Evolutionary conservation across 805 yeast genomes (phyloP).

Genomic region (Wickerhamiella bombiphila): DNA sequence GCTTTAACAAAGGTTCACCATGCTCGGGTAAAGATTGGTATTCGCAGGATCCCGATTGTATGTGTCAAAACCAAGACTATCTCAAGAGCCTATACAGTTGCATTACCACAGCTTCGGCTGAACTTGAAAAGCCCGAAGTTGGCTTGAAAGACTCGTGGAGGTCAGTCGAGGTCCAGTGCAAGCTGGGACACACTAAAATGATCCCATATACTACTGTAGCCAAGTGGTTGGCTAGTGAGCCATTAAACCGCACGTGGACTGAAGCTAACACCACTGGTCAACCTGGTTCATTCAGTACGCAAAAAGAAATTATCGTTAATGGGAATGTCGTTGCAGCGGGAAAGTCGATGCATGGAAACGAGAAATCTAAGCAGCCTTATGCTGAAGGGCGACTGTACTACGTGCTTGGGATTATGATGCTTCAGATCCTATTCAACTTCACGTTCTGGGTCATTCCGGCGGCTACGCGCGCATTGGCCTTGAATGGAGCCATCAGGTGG

Average conservation of each 20-base stretch:
- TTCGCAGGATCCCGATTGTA: not conserved
- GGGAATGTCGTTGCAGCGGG: not conserved
- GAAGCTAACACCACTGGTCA: too few species aligned
- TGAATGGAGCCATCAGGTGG: constrained; percentile 3
- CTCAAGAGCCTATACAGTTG: not conserved
- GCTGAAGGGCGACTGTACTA: constrained; percentile 7
- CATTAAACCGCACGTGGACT: too few species aligned
- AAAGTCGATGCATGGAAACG: not conserved
- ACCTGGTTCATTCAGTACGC: too few species aligned
- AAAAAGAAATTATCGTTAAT: not conserved
- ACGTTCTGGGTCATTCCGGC: constrained; percentile 7
- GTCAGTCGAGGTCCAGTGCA: too few species aligned
- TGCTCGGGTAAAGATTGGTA: not conserved
- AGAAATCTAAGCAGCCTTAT: not conserved
- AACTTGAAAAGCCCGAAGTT: too few species aligned
- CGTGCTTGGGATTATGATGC: constrained; percentile 7
- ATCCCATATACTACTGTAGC: too few species aligned
- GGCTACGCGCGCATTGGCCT: not conserved
- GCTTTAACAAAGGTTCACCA: not conserved
- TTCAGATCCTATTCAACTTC: constrained; percentile 7
- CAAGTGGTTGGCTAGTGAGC: too few species aligned
- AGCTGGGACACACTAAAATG: too few species aligned
- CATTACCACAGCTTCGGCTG: not conserved
- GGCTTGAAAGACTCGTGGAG: too few species aligned
- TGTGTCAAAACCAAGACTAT: not conserved